Conservation (phyloP, 768 basidiomycete genomes). For the Calocera cornea region DNA sequence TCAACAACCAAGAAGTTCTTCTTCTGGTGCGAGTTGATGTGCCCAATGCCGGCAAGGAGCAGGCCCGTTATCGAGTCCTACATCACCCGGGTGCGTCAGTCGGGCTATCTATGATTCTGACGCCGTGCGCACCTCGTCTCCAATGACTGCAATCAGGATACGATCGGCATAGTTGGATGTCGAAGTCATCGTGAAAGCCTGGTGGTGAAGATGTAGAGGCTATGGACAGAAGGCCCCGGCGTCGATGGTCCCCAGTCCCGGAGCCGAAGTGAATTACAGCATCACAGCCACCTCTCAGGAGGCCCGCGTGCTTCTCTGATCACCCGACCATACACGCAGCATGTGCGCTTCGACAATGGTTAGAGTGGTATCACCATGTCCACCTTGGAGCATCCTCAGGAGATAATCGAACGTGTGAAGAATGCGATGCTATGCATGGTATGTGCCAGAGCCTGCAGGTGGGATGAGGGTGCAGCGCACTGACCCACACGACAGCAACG, state of each 20-base stretch:
- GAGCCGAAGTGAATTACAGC: not conserved
- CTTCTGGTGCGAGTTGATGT: conserved; percentile 78
- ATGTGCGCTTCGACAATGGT: no score
- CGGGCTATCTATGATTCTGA: not conserved
- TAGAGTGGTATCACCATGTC: not conserved
- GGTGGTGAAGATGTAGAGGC: no score
- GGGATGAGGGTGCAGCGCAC: not conserved
- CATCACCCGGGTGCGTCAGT: not conserved
- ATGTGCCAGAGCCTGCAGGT: not conserved
- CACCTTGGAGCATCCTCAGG: not conserved
- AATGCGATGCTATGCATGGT: not conserved
- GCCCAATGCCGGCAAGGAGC: conserved; percentile 86
- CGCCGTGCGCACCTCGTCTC: conserved; percentile 63
- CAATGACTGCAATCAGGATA: conserved; percentile 85
- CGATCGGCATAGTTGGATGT: conserved; percentile 34
- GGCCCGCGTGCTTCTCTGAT: no score
- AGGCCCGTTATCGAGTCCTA: conserved; percentile 97
- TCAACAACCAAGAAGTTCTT: conserved; percentile 98
- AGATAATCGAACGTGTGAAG: not conserved
- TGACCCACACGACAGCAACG: not conserved
- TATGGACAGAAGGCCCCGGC: no score
- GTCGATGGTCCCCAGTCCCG: no score
- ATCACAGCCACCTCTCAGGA: not conserved
- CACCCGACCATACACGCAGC: no score
- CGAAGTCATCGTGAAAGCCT: conserved; percentile 6